phyloP scores from a whole-genome alignment of 2,329 filamentous ascomycete genomes.

The Leptographium galeiforme region DNA sequence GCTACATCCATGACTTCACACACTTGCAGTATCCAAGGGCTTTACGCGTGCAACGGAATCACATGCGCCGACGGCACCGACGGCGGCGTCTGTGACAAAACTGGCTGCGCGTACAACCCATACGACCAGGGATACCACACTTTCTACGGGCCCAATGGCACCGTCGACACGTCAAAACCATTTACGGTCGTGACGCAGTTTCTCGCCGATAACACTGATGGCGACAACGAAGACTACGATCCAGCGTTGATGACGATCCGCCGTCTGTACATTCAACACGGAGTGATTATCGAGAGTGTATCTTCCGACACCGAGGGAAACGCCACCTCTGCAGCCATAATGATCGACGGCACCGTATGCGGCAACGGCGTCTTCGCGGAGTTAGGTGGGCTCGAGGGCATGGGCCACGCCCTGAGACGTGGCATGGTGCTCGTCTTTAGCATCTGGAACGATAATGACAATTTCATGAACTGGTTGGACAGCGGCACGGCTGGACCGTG shows the following conservation, averaged over 20 bases:
- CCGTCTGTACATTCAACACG: conserved; percentile 17
- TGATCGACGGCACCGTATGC: conserved; percentile 38
- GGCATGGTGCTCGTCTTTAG: conserved; percentile 33
- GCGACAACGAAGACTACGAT: conserved; percentile 8
- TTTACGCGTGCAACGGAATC: conserved; percentile 29
- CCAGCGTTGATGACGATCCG: conserved; percentile 11
- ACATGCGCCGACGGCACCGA: conserved; percentile 34
- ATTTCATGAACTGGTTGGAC: conserved; percentile 39
- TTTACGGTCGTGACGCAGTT: conserved; percentile 30
- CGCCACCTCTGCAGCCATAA: conserved; percentile 4
- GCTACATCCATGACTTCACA: conserved; percentile 34
- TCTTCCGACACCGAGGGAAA: neutral
- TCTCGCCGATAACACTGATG: conserved; percentile 13
- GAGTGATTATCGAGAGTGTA: conserved; percentile 7
- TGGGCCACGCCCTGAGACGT: conserved; percentile 32
- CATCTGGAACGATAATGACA: conserved; percentile 33
- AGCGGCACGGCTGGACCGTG: conserved; percentile 33
- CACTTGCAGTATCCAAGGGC: conserved; percentile 28
- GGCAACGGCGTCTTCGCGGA: conserved; percentile 25
- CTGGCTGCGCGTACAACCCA: conserved; percentile 21
- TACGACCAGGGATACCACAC: conserved; percentile 17
- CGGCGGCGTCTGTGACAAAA: conserved; percentile 28
- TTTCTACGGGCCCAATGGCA: conserved; percentile 17
- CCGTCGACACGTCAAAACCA: conserved; percentile 29
- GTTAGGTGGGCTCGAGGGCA: conserved; percentile 35